Evolutionary conservation across 2,329 filamentous ascomycete genomes (phyloP).

Genomic region (Beauveria asiatica): DNA sequence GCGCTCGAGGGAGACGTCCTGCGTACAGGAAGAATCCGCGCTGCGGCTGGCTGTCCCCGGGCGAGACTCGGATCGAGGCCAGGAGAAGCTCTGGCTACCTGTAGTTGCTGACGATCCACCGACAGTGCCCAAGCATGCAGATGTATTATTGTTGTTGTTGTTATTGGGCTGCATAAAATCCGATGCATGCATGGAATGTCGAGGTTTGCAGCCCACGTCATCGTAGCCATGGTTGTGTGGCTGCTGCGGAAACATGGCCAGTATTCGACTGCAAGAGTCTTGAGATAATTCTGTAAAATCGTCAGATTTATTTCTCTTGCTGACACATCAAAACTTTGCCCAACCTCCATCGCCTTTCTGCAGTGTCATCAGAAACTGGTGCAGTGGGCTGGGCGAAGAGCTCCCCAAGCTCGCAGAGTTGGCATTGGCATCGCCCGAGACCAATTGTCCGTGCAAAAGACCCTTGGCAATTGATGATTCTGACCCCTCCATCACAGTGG

Average conservation of each 20-base stretch:
- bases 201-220: neutral
- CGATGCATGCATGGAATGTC: neutral
- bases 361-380: neutral
- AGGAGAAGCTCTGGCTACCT: neutral
- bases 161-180: neutral
- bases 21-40: neutral
- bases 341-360: neutral
- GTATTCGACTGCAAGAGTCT: constrained; percentile 1
- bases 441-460: neutral
- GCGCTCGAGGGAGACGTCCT: neutral
- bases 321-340: neutral
- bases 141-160: neutral
- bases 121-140: neutral
- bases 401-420: neutral
- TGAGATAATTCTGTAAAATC: neutral
- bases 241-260: neutral
- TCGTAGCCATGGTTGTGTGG: neutral
- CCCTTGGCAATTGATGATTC: neutral
- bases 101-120: neutral
- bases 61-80: neutral
- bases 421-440: neutral
- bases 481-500: neutral
- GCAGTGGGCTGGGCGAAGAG: neutral
- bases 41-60: neutral
- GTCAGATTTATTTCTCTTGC: neutral